A percentile compares a stretch with the other conserved stretches of the same genome.
Evolutionary conservation across 2,329 filamentous ascomycete species (phyloP).

Genomic region (Venturia aucupariae): DNA sequence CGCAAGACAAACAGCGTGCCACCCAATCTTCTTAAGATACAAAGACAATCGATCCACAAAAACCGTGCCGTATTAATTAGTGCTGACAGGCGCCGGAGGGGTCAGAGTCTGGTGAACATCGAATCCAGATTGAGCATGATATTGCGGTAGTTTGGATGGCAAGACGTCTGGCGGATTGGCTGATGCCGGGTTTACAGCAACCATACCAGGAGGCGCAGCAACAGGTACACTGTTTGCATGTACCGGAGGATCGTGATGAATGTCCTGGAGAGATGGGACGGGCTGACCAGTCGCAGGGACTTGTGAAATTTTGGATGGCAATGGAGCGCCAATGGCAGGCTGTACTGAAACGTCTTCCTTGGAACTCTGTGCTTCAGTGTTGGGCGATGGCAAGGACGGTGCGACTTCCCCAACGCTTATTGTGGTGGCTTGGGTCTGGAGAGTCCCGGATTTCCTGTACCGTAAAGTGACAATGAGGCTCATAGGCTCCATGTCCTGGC

Average conservation of each 20-base stretch:
- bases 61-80: not conserved
- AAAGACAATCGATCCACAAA: not conserved
- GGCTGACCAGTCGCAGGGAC: not conserved
- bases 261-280: not conserved
- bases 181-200: not conserved
- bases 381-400: not conserved
- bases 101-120: not conserved
- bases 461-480: slow-evolving; percentile 67
- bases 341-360: not conserved
- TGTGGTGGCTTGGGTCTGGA: not conserved
- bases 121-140: not conserved
- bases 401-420: not conserved
- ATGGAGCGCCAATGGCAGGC: not conserved
- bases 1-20: not conserved
- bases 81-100: not conserved
- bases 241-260: not conserved
- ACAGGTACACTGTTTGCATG: not conserved
- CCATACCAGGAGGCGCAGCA: not conserved
- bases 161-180: not conserved
- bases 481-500: slow-evolving; percentile 30
- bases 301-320: not conserved
- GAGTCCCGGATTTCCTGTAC: not conserved
- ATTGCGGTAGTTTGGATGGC: not conserved
- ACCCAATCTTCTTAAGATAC: not conserved
- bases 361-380: not conserved